These are phyloP conservation scores for Bisporella sp. DNA, from an alignment of 2,329 filamentous ascomycete species.

Conservation along the genomic window DNA sequence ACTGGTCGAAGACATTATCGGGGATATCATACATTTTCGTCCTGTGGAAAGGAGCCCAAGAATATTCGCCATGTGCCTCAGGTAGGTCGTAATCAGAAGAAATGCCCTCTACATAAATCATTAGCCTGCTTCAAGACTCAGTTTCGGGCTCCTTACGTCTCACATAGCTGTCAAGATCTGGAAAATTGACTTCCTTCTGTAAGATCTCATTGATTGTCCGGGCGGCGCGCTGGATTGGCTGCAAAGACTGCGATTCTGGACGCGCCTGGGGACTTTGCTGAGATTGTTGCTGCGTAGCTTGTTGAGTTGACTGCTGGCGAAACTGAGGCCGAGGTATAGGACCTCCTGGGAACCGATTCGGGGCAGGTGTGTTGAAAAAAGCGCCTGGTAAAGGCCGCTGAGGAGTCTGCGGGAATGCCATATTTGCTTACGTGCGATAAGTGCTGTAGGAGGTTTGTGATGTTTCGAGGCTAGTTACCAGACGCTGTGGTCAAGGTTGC, in stretches of 20 bases:
- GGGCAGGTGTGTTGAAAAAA: slow-evolving; percentile 67
- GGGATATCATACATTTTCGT: slow-evolving; percentile 83
- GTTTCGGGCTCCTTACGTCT: slow-evolving; percentile 53
- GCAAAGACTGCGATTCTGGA: slow-evolving; percentile 33
- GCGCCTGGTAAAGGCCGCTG: slow-evolving; percentile 68
- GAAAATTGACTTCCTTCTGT: slow-evolving; percentile 70
- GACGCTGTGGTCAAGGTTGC: slow-evolving; percentile 7
- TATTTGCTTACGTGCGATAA: slow-evolving; percentile 6
- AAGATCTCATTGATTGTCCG: slow-evolving; percentile 76
- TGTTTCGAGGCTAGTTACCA: slow-evolving; percentile 8
- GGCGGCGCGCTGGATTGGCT: slow-evolving; percentile 73
- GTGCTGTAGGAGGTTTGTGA: neutral
- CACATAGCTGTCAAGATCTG: slow-evolving; percentile 84
- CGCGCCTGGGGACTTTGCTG: slow-evolving; percentile 8
- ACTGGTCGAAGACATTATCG: slow-evolving; percentile 85
- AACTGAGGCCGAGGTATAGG: slow-evolving; percentile 41
- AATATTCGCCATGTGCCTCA: slow-evolving; percentile 43
- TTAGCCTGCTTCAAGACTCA: slow-evolving; percentile 16
- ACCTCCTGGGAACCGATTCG: neutral
- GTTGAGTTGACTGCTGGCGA: slow-evolving; percentile 12
- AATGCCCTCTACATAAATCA: slow-evolving; percentile 59
- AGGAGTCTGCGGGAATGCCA: slow-evolving; percentile 43
- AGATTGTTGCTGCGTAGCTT: slow-evolving; percentile 13
- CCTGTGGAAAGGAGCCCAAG: slow-evolving; percentile 88
- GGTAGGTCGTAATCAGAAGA: slow-evolving; percentile 89